Conservation (phyloP, 2,329 filamentous ascomycete species). For the Calycina herbarum region DNA sequence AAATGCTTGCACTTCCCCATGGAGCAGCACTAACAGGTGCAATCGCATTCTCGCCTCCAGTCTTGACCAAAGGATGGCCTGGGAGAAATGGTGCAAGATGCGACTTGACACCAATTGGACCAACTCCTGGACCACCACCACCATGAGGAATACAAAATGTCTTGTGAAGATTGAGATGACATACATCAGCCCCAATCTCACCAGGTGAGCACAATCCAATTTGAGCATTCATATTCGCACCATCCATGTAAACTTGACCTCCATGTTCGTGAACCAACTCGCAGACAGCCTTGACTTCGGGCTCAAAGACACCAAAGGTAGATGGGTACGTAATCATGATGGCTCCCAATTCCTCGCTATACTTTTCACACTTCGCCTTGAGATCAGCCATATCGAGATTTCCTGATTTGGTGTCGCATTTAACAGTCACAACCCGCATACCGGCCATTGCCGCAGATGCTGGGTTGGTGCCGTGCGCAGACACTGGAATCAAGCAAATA, state of each 20-base stretch:
- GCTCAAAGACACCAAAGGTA: slow-evolving; percentile 94
- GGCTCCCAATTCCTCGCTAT: slow-evolving; percentile 80
- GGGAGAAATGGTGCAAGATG: slow-evolving; percentile 79
- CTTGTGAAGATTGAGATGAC: slow-evolving; percentile 97
- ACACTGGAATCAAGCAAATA: slow-evolving; percentile 91
- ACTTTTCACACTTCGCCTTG: slow-evolving; percentile 83
- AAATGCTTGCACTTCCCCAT: slow-evolving; percentile 86
- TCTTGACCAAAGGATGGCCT: slow-evolving; percentile 59
- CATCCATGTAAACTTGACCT: slow-evolving; percentile 97
- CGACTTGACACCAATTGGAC: slow-evolving; percentile 86
- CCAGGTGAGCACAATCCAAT: slow-evolving; percentile 94
- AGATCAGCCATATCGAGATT: slow-evolving; percentile 88
- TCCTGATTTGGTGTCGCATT: slow-evolving; percentile 83
- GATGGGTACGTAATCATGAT: slow-evolving; percentile 98
- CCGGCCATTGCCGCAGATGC: slow-evolving; percentile 94
- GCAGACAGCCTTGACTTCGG: slow-evolving; percentile 81
- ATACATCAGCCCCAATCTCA: slow-evolving; percentile 93
- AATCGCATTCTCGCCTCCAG: slow-evolving; percentile 57
- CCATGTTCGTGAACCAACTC: slow-evolving; percentile 82
- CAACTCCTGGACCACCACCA: slow-evolving; percentile 89
- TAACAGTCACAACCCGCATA: slow-evolving; percentile 90
- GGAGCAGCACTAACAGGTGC: slow-evolving; percentile 78
- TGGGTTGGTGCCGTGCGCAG: slow-evolving; percentile 93
- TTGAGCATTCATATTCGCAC: slow-evolving; percentile 97
- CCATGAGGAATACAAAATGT: slow-evolving; percentile 98